These are phyloP conservation scores for Sphagnum contortum DNA, from an alignment of 225 moss, liverwort and hornwort species.

Conservation along the genomic window DNA sequence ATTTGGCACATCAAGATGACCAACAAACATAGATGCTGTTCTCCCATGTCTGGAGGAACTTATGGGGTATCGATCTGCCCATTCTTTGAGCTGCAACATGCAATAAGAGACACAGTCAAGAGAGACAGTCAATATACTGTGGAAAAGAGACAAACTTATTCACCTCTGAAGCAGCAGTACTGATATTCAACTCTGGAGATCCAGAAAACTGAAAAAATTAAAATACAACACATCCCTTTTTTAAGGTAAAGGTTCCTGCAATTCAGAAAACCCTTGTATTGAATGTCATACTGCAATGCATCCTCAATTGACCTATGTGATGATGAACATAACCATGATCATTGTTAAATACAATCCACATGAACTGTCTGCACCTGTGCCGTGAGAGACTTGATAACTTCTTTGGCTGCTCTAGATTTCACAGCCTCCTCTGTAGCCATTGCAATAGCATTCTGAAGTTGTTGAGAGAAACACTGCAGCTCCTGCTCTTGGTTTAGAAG, in stretches of 20 bases:
- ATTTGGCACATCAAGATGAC: conserved; percentile 59
- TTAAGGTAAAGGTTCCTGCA: too few species aligned
- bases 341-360: not conserved
- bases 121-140: too few species aligned
- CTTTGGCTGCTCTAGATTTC: conserved; percentile 46
- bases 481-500: conserved; percentile 41
- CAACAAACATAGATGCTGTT: conserved; percentile 47
- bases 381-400: conserved; percentile 52
- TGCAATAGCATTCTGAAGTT: conserved; percentile 39
- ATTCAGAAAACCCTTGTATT: too few species aligned
- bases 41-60: conserved; percentile 64
- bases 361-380: conserved; percentile 27
- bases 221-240: too few species aligned
- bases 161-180: too few species aligned
- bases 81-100: conserved; percentile 78
- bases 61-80: conserved; percentile 92
- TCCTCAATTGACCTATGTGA: too few species aligned
- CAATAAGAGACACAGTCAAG: too few species aligned
- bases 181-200: too few species aligned
- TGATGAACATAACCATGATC: too few species aligned
- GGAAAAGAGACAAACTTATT: too few species aligned
- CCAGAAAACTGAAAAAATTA: too few species aligned
- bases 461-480: conserved; percentile 28
- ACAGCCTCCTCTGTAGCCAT: conserved; percentile 50
- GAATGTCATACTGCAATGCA: too few species aligned